Evolutionary conservation across 495 filamentous ascomycete genomes (phyloP).

Genomic region (Daldinia childiae): DNA sequence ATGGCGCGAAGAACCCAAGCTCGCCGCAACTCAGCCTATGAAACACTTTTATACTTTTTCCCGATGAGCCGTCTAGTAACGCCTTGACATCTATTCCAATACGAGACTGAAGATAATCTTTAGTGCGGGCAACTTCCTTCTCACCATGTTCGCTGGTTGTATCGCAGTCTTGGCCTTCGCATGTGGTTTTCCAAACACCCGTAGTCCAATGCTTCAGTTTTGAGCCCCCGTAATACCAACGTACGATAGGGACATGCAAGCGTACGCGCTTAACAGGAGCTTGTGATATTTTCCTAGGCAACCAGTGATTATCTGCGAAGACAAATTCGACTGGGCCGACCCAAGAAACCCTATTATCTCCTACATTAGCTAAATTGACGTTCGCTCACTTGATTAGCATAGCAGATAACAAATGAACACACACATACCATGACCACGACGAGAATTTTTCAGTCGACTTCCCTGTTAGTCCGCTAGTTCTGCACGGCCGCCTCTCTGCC

Average conservation of each 20-base stretch:
- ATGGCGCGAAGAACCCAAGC: neutral
- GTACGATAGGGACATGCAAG: neutral
- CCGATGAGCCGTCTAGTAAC: neutral
- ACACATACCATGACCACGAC: no score
- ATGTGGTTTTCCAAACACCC: neutral
- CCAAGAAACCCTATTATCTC: no score
- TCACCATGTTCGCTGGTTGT: neutral
- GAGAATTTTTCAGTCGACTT: no score
- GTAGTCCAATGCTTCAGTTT: neutral
- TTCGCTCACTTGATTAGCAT: no score
- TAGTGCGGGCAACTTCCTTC: neutral
- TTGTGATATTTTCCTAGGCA: no score
- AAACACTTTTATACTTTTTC: neutral
- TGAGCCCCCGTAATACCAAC: slow-evolving; percentile 8
- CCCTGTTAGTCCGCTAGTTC: no score
- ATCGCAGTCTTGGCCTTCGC: neutral
- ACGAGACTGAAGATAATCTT: neutral
- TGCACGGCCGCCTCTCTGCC: no score
- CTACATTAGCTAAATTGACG: no score
- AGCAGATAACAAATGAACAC: no score
- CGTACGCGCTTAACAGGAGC: no score
- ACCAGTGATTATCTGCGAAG: no score
- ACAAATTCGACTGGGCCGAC: no score
- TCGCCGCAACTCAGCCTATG: neutral
- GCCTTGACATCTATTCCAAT: neutral